These are phyloP conservation scores for Cordia subcordata DNA, from an alignment of 257 asterid species.

Conservation along the genomic window DNA sequence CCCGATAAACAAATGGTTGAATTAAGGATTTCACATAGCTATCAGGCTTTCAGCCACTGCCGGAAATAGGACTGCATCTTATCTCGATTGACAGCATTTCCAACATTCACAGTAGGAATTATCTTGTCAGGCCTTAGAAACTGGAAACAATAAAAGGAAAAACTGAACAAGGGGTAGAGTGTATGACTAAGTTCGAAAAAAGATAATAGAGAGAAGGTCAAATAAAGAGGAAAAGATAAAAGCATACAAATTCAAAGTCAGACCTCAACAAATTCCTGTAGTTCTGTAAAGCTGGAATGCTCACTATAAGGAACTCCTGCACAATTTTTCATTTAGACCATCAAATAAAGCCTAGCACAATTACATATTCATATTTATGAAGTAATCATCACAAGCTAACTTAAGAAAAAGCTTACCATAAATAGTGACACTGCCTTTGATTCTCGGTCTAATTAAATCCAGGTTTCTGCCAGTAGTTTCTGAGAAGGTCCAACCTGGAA, in stretches of 20 bases:
- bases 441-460: slow-evolving; percentile 14
- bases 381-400: no score
- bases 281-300: slow-evolving; percentile 28
- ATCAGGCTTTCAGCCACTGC: slow-evolving; percentile 22
- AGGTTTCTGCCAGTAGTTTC: slow-evolving; percentile 19
- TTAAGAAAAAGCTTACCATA: slow-evolving; percentile 19
- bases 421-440: slow-evolving; percentile 24
- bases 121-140: slow-evolving; percentile 26
- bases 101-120: slow-evolving; percentile 29
- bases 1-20: no score
- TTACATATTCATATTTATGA: no score
- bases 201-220: no score
- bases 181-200: no score
- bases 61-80: slow-evolving; percentile 30
- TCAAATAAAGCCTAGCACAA: no score
- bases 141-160: not conserved
- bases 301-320: slow-evolving; percentile 31
- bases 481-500: slow-evolving; percentile 28
- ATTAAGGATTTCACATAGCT: slow-evolving; percentile 1
- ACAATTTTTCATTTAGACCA: slow-evolving; percentile 1
- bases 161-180: not conserved
- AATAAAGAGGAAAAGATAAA: no score
- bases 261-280: slow-evolving; percentile 31
- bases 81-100: slow-evolving; percentile 24
- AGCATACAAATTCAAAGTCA: not conserved